These are phyloP conservation scores for Colletotrichum orbiculare DNA, from an alignment of 2,329 filamentous ascomycete genomes.

Conservation along the genomic window DNA sequence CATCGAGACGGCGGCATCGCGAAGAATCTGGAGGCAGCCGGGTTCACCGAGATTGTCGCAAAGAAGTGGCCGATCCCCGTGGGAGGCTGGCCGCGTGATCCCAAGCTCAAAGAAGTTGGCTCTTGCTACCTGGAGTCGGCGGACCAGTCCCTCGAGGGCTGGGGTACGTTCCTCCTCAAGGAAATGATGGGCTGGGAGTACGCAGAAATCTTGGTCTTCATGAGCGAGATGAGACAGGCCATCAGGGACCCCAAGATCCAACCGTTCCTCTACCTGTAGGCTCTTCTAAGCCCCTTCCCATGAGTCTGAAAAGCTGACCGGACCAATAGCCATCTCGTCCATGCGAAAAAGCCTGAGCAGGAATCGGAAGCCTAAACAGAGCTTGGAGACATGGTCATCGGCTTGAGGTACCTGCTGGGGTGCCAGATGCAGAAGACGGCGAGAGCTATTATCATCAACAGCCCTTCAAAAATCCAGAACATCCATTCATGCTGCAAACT, in stretches of 20 bases:
- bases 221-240: constrained; percentile 37
- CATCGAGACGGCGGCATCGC: constrained; percentile 38
- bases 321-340: constrained; percentile 17
- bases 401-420: constrained; percentile 51
- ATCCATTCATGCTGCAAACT: constrained; percentile 63
- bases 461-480: constrained; percentile 62
- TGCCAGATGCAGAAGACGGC: constrained; percentile 61
- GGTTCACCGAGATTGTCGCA: constrained; percentile 38
- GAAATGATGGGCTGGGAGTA: constrained; percentile 44
- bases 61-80: constrained; percentile 37
- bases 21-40: constrained; percentile 39
- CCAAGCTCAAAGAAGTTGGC: constrained; percentile 30
- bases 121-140: constrained; percentile 38
- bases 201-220: constrained; percentile 42
- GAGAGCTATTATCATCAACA: constrained; percentile 60
- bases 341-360: constrained; percentile 14
- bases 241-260: constrained; percentile 11
- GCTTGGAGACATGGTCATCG: neutral
- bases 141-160: constrained; percentile 43
- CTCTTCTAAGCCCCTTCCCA: neutral
- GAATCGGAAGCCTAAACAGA: neutral
- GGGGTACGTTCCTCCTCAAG: constrained; percentile 41
- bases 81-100: constrained; percentile 33
- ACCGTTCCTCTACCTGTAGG: constrained; percentile 16
- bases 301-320: neutral